Evolutionary conservation across 225 moss, liverwort and hornwort genomes (phyloP).

Genomic region (Marchantia polymorpha): DNA sequence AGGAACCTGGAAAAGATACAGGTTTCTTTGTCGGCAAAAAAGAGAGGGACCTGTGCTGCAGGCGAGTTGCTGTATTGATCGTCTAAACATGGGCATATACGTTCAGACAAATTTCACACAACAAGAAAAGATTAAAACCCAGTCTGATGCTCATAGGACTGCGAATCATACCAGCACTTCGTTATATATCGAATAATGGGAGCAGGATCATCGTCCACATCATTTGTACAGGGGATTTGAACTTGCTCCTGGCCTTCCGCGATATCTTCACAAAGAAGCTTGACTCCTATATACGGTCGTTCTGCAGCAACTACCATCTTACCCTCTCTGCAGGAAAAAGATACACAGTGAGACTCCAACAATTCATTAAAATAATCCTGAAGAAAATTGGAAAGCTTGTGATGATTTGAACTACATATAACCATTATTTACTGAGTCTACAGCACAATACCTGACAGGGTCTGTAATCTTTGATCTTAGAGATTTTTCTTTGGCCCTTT

Average conservation of each 20-base stretch:
- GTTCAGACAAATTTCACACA: background rate
- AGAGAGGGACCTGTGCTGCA: too few relatives aligned
- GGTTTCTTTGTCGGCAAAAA: too few relatives aligned
- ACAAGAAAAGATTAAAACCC: background rate
- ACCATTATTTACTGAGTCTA: background rate
- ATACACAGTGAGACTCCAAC: background rate
- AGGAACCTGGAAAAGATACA: too few relatives aligned
- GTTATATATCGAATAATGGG: conserved; percentile 51
- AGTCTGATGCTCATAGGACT: background rate
- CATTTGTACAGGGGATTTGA: conserved; percentile 77
- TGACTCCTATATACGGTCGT: conserved; percentile 55
- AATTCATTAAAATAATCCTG: too few relatives aligned
- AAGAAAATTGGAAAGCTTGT: background rate
- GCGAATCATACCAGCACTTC: conserved; percentile 40
- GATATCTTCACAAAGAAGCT: conserved; percentile 73
- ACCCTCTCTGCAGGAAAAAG: conserved; percentile 23
- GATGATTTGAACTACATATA: background rate
- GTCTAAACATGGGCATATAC: background rate
- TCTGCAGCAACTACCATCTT: conserved; percentile 26
- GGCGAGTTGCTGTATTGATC: too few relatives aligned
- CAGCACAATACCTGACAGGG: conserved; percentile 11
- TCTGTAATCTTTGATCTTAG: conserved; percentile 23
- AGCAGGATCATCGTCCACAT: conserved; percentile 72
- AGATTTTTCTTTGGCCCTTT: conserved; percentile 31
- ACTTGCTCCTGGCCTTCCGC: conserved; percentile 66